Evolutionary conservation across 2,329 filamentous ascomycete genomes (phyloP).

Genomic region (Ceratocystis colombiana): DNA sequence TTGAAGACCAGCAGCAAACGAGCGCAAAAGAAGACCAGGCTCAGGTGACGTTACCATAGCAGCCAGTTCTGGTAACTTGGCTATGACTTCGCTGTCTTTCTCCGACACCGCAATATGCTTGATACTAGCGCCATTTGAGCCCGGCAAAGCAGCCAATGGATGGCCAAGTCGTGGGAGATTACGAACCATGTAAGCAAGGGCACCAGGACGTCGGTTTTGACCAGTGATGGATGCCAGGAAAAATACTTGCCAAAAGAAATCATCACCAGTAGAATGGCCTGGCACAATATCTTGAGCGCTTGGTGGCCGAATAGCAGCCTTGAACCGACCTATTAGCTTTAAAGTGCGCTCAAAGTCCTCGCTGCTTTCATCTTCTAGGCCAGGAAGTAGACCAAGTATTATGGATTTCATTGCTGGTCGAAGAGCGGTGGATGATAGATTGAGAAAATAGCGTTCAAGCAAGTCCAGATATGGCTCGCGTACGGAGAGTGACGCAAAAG

Average conservation of each 20-base stretch:
- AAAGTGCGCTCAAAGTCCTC: conserved; percentile 92
- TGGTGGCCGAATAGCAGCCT: conserved; percentile 50
- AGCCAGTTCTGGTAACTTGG: conserved; percentile 33
- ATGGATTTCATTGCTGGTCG: conserved; percentile 84
- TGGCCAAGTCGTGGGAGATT: conserved; percentile 60
- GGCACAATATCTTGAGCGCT: conserved; percentile 37
- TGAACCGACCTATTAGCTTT: conserved; percentile 66
- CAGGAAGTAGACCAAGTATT: conserved; percentile 78
- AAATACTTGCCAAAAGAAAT: conserved; percentile 97
- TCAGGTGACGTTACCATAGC: conserved; percentile 76
- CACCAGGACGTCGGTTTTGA: conserved; percentile 70
- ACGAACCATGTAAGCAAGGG: conserved; percentile 73
- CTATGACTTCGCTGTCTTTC: conserved; percentile 31
- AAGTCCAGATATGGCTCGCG: conserved; percentile 76
- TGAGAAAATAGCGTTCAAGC: conserved; percentile 69
- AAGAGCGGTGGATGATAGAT: conserved; percentile 58
- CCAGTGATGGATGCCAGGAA: conserved; percentile 90
- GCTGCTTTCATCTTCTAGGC: conserved; percentile 88
- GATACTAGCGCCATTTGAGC: conserved; percentile 31
- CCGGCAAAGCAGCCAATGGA: conserved; percentile 31
- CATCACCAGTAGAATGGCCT: conserved; percentile 54
- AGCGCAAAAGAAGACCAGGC: conserved; percentile 78
- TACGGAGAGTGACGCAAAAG: conserved; percentile 88
- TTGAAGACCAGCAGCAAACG: conserved; percentile 77
- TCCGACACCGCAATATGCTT: conserved; percentile 34